These are phyloP conservation scores for Vararia minispora DNA, from an alignment of 768 basidiomycete genomes.

Conservation along the genomic window DNA sequence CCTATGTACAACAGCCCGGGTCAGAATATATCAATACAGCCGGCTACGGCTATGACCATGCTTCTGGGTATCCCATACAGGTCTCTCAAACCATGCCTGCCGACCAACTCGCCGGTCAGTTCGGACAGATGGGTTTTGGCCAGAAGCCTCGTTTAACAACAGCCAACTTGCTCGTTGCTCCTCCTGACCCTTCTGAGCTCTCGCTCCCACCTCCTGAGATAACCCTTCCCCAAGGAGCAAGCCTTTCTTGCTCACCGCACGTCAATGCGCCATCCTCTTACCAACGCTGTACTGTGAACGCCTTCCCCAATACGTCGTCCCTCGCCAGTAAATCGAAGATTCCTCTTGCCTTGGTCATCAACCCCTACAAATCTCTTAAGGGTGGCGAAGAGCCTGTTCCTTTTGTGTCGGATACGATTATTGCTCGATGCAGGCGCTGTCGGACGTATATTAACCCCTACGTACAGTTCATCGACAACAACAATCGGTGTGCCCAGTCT, in stretches of 20 bases:
- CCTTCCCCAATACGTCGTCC: slow-evolving; percentile 85
- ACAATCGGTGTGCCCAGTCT: too few species aligned
- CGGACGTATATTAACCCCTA: slow-evolving; percentile 97
- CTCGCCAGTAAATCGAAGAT: slow-evolving; percentile 84
- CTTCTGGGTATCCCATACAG: too few species aligned
- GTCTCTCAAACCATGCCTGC: slow-evolving; percentile 25
- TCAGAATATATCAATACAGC: slow-evolving; percentile 31
- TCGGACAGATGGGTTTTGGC: slow-evolving; percentile 75
- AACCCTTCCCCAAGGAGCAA: slow-evolving; percentile 73
- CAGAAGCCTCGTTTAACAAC: slow-evolving; percentile 71
- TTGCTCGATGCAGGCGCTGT: slow-evolving; percentile 92
- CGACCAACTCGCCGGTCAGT: slow-evolving; percentile 59
- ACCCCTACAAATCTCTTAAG: slow-evolving; percentile 81
- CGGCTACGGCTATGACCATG: slow-evolving; percentile 29
- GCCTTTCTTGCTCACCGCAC: slow-evolving; percentile 59
- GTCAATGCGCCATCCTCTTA: slow-evolving; percentile 86
- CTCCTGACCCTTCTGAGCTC: slow-evolving; percentile 81
- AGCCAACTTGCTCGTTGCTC: slow-evolving; percentile 82
- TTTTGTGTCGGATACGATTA: slow-evolving; percentile 87
- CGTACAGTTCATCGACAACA: too few species aligned
- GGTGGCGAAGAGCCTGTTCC: slow-evolving; percentile 79
- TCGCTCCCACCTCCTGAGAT: slow-evolving; percentile 78
- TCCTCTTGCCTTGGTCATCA: slow-evolving; percentile 80
- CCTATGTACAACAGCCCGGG: too few species aligned
- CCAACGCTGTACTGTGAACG: slow-evolving; percentile 82